These are phyloP conservation scores for Microstegium vimineum DNA, from an alignment of 176 grass and related monocot genomes.

Conservation along the genomic window DNA sequence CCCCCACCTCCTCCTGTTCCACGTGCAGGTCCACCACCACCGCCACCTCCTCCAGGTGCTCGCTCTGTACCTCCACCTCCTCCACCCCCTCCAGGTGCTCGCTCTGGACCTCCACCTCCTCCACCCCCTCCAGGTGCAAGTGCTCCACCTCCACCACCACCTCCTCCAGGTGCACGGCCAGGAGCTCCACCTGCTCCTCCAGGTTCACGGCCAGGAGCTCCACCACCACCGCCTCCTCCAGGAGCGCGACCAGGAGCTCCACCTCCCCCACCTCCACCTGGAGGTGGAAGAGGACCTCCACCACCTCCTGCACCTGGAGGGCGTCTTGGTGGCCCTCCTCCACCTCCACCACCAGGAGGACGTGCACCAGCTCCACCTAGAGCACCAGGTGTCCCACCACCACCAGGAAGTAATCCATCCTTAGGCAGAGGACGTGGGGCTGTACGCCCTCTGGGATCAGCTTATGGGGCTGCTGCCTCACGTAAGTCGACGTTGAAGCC, in stretches of 20 bases:
- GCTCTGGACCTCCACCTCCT: constrained; percentile 13
- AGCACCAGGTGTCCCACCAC: constrained; percentile 73
- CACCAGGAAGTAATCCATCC: constrained; percentile 54
- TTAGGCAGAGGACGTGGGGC: constrained; percentile 67
- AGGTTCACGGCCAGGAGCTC: neutral
- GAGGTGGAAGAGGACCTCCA: constrained; percentile 50
- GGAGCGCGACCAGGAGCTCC: constrained; percentile 33
- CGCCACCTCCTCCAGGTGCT: constrained; percentile 11
- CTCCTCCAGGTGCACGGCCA: constrained; percentile 17
- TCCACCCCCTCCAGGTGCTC: constrained; percentile 1
- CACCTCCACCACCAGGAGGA: constrained; percentile 55
- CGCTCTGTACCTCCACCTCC: constrained; percentile 29
- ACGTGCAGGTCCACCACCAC: neutral
- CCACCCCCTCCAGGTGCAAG: constrained; percentile 1
- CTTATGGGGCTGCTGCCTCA: constrained; percentile 41
- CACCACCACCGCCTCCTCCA: constrained; percentile 48
- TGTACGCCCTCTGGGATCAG: constrained; percentile 41
- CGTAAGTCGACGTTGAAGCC: constrained; percentile 85
- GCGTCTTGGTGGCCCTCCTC: constrained; percentile 46
- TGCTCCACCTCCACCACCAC: constrained; percentile 47
- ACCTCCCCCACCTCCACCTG: constrained; percentile 58
- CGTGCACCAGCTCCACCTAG: constrained; percentile 68
- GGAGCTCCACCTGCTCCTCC: constrained; percentile 28
- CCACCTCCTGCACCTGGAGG: constrained; percentile 66
- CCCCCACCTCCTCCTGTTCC: neutral